phyloP scores from a whole-genome alignment of 768 basidiomycete species.

The Suillus subluteus region DNA sequence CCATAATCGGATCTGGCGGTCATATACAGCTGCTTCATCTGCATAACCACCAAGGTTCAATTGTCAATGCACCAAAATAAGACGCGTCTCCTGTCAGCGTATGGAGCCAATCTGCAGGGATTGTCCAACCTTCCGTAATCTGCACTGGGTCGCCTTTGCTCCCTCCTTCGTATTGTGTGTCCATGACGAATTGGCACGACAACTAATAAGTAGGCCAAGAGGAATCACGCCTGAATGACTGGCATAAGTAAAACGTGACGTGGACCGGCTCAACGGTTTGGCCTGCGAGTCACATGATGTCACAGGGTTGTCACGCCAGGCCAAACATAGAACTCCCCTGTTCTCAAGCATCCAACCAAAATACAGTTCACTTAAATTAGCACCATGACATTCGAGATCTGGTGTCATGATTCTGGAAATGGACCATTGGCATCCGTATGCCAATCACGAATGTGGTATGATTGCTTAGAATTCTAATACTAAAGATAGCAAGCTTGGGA shows the following conservation, averaged over 20 bases:
- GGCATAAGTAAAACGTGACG: background rate
- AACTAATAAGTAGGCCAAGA: background rate
- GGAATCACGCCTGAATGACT: background rate
- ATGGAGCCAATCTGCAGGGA: background rate
- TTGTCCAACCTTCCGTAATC: slow-evolving; percentile 67
- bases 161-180: slow-evolving; percentile 29
- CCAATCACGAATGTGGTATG: background rate
- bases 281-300: background rate
- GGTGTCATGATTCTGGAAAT: background rate
- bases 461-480: background rate
- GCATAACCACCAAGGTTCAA: background rate
- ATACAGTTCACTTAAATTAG: background rate
- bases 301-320: background rate
- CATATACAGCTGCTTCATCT: slow-evolving; percentile 87
- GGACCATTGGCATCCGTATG: background rate
- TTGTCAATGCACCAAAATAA: slow-evolving; percentile 6
- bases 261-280: background rate
- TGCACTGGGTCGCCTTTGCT: slow-evolving; percentile 44
- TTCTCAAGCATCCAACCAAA: background rate
- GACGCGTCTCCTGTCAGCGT: slow-evolving; percentile 11
- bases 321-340: background rate
- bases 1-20: slow-evolving; percentile 97
- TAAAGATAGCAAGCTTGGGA: slow-evolving; percentile 23
- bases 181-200: slow-evolving; percentile 19
- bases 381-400: background rate